Evolutionary conservation across 2,329 filamentous ascomycete genomes (phyloP), one percentile per base, ranked within the genome.

Genomic region (Dactylellina cionopaga): DNA sequence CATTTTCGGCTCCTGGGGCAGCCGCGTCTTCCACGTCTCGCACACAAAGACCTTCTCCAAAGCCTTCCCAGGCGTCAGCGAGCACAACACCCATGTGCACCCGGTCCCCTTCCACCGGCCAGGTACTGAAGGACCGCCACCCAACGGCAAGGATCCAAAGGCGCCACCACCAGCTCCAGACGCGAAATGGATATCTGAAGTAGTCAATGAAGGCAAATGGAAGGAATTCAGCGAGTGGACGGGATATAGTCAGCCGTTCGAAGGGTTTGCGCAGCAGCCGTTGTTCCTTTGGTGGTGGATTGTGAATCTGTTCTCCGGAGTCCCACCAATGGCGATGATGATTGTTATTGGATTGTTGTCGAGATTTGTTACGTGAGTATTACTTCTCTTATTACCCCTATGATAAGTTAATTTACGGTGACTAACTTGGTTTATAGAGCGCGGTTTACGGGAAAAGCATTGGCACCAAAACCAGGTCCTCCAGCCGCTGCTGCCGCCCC

Each of bases 281-380:
- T 22, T 71, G 37, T 58, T 24, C 25, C 17, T 56, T 22, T 71
- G 33, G 25, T 71, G 66, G 66, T 71, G 51, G 49, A 43, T 71
- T 54, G 58, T 71, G 9, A 35, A n/a, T 22, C 3, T 59, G 9
- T 64, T 71, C 41, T 56, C 58, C 2, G 31, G 25, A 37, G 51
- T 71, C 24, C 66, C 66, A 52, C 66, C 58, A 5, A 64, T 71
- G 58, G 66, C 66, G n/a, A 71, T 64, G 66, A 71, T 71, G 66
- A 31, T 71, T 44, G 58, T 49, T 5, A 71, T 71, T 33, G 58
- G 58, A 2, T 19, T 71, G 66, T 47, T 71, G 33, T 71, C 66
- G 66, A 56, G 66, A 22, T 71, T 43, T 58, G 13, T 71, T 22
- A 71, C 66, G 66, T 71, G n/a, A 58, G 66, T 71, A 22, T 15